Evolutionary conservation across 768 basidiomycete species (phyloP).

Genomic region (Tylopilus subfusipes): DNA sequence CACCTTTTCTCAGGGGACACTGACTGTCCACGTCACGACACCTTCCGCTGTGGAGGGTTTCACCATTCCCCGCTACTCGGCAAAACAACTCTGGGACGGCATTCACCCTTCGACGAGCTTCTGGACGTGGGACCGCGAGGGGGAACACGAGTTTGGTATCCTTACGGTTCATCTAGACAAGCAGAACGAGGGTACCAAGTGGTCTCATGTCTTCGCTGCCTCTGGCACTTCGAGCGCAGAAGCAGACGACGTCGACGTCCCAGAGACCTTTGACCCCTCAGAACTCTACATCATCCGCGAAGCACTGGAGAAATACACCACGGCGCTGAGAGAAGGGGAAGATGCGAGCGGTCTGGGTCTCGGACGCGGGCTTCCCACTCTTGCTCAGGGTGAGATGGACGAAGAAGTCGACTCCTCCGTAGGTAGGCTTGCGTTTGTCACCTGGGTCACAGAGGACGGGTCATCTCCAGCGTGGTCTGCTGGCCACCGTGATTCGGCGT

Average conservation of each 20-base stretch:
- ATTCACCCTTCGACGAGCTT: slow-evolving; percentile 77
- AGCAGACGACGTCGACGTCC: slow-evolving; percentile 60
- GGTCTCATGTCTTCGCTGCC: slow-evolving; percentile 80
- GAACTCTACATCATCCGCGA: slow-evolving; percentile 79
- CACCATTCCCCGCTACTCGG: slow-evolving; percentile 55
- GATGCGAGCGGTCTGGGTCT: slow-evolving; percentile 61
- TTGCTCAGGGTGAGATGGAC: slow-evolving; percentile 87
- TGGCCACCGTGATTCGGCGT: slow-evolving; percentile 32
- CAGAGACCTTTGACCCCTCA: slow-evolving; percentile 84
- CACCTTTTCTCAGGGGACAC: slow-evolving; percentile 56
- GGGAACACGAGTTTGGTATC: slow-evolving; percentile 60
- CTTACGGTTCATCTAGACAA: slow-evolving; percentile 88
- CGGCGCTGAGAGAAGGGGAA: slow-evolving; percentile 53
- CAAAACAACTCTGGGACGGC: slow-evolving; percentile 71
- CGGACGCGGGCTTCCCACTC: slow-evolving; percentile 69
- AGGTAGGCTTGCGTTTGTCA: slow-evolving; percentile 61
- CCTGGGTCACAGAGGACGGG: slow-evolving; percentile 62
- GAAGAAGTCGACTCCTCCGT: slow-evolving; percentile 79
- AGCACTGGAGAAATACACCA: slow-evolving; percentile 82
- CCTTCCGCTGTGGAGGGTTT: slow-evolving; percentile 29
- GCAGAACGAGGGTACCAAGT: slow-evolving; percentile 74
- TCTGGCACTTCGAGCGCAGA: slow-evolving; percentile 34
- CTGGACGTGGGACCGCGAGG: slow-evolving; percentile 91
- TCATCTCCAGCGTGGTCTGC: slow-evolving; percentile 41
- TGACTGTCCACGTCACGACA: slow-evolving; percentile 60